Base-by-base conservation (phyloP, 2,329 filamentous ascomycete species). In the Aspergillus terreus region DNA sequence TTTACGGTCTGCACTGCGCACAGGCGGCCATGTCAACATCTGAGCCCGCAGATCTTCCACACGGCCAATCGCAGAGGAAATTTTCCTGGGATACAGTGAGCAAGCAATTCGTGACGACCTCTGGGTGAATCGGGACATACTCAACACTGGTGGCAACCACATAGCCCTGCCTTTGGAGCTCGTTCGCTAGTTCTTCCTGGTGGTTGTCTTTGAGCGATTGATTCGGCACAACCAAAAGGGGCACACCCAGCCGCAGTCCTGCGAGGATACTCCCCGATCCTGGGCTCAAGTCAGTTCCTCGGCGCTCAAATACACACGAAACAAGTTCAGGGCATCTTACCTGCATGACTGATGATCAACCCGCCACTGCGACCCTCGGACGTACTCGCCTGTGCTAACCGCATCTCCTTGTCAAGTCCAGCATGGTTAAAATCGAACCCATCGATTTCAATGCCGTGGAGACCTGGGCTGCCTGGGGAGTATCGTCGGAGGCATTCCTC, bases 151-250 rank as follows among this genome's bases (percentile, higher is more conserved):
- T 88, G 61, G 85, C 80, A n/a, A 92, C 78, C 2, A 90, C 83
- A 71, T 95, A 95, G 21, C 87, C 86, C 59, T 90, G 82, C 21
- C 78, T 74, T 30, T 87, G 82, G 51, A 97, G 80, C 58, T 89
- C 85, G 46, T 84, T 78, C 0, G 92, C 92, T 49, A 99, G 81
- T 69, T 97, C 90, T 17, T 84, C 81, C 71, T 99, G 94, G 67
- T 99, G 94, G 63, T 99, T 92, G 64, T 95, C 85, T 61, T 96
- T 80, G 0, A 99, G 80, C 6, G 78, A 77, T 1, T 84, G 80
- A 68, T 99, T 99, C 2, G 92, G 88, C 2, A 99, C 91, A 1
- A 96, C 90, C 46, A 99, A 81, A n/a, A 97, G 76, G 2, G 89
- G 86, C 0, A 91, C 76, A 12, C 83, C 82, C 47, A 88, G 76